phyloP scores from a whole-genome alignment of 2,329 filamentous ascomycete genomes.

The Aspergillus aculeatus region DNA sequence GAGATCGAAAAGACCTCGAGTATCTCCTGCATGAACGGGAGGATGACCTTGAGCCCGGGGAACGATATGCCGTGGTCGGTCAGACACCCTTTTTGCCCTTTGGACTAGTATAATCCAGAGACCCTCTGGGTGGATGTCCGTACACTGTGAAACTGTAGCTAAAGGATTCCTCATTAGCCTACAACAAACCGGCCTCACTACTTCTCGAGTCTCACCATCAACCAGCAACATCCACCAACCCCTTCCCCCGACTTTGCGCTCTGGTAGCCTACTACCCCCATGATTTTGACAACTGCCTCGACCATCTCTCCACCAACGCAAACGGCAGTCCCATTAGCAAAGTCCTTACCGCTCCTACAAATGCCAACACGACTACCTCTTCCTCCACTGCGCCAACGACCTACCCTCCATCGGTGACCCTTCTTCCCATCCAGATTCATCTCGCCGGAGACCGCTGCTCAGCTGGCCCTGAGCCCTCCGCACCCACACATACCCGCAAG shows the following conservation, averaged over 20 bases:
- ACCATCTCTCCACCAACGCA: background rate
- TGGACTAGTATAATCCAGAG: background rate
- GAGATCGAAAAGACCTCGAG: constrained; percentile 49
- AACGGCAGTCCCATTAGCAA: background rate
- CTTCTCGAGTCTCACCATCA: constrained; percentile 48
- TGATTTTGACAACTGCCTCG: background rate
- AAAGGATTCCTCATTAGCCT: constrained; percentile 48
- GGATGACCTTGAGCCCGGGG: constrained; percentile 54
- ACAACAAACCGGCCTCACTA: constrained; percentile 57
- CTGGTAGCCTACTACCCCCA: constrained; percentile 59
- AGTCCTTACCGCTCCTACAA: constrained; percentile 28
- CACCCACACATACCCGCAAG: constrained; percentile 28
- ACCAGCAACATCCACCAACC: constrained; percentile 50
- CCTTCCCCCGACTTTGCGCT: constrained; percentile 56
- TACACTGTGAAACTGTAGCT: background rate
- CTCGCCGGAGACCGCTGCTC: constrained; percentile 50
- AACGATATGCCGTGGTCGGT: constrained; percentile 62
- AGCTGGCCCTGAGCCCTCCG: constrained; percentile 28
- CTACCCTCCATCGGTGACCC: constrained; percentile 16
- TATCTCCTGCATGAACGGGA: constrained; percentile 51
- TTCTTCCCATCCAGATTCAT: constrained; percentile 54
- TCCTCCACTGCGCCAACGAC: constrained; percentile 17
- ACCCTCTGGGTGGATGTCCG: background rate
- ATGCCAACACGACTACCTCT: constrained; percentile 33
- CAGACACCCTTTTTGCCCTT: background rate